Base-by-base conservation (phyloP, 208 protist species). In the Endotrypanum monterogeii region DNA sequence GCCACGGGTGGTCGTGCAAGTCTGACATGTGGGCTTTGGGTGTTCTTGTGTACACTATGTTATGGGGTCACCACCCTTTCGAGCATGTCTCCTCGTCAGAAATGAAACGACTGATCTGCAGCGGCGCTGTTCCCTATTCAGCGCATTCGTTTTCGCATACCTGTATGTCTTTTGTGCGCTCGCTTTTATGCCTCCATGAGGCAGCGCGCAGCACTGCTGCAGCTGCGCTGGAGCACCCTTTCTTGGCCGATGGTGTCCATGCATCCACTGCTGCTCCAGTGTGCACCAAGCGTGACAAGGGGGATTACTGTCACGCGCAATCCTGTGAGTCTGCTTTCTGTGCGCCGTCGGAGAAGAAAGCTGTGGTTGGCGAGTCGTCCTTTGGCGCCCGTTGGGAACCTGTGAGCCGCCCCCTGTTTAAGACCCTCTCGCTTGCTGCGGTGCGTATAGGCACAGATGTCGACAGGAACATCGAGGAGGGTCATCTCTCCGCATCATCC, bases 11-110 rank as follows among this genome's bases (percentile, higher is more conserved):
- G 61, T 80, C 82, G 65, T 51, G 71, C 81, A 83, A 89, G 76
- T 72, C 86, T 2, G 92, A 96, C 76, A 80, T 94, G 80, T 96
- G 92, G 92, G 68, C 87, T 0, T 25, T 94, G 20, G 92, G 92
- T 23, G 83, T 91, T 39, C 58, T 95, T 18, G 73, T 76, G 23
- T 94, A 89, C 76, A 78, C 84, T 54, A 76, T 94, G 52, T 62
- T 96, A 9, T 86, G 78, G 51, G 89, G 89, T 20, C 41, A 54
- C 57, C 51, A 76, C 14, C 90, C 88, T 6, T 96, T 93, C 73
- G 87, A 80, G 39, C 75, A 82, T 50, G 57, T 71, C 41, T 74
- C 79, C 25, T 12, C 79, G 7, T 44, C 65, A 28, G 82, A 88
- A n/a, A 73, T 79, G 69, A 85, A 77, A 66, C 51, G 56, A 11